Evolutionary conservation across 345 rosid species (phyloP).

Genomic region (Eucalyptus erythrocorys): DNA sequence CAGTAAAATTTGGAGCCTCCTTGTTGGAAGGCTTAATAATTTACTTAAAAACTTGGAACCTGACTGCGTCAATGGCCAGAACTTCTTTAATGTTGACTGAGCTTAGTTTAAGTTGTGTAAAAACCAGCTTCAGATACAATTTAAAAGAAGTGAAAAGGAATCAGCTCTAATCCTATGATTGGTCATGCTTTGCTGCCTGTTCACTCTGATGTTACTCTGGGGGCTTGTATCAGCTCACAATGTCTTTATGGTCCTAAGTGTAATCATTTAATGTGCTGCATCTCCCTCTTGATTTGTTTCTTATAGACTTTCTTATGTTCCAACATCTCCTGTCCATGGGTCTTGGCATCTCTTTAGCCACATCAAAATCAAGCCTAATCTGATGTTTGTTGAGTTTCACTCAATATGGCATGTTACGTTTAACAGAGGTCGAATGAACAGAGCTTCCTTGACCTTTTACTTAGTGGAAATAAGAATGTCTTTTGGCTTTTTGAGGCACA

Average conservation of each 20-base stretch:
- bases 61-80: not conserved
- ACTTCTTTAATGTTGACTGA: not conserved
- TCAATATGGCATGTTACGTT: not conserved
- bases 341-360: not conserved
- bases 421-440: not conserved
- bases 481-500: not conserved
- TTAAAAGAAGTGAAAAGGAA: not conserved
- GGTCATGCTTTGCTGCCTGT: not conserved
- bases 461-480: not conserved
- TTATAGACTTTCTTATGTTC: not conserved
- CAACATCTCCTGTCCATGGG: not conserved
- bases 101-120: not conserved
- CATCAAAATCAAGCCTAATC: not conserved
- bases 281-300: not conserved
- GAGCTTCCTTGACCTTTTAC: not conserved
- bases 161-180: not conserved
- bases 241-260: not conserved
- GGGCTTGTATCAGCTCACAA: not conserved
- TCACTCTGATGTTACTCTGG: not conserved
- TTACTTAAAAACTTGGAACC: not conserved
- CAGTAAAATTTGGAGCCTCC: not conserved
- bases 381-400: not conserved
- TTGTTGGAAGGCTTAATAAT: not conserved
- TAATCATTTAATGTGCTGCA: not conserved
- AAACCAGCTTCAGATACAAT: not conserved